Conservation (phyloP, 805 yeast genomes). For the Priceomyces castillae region DNA sequence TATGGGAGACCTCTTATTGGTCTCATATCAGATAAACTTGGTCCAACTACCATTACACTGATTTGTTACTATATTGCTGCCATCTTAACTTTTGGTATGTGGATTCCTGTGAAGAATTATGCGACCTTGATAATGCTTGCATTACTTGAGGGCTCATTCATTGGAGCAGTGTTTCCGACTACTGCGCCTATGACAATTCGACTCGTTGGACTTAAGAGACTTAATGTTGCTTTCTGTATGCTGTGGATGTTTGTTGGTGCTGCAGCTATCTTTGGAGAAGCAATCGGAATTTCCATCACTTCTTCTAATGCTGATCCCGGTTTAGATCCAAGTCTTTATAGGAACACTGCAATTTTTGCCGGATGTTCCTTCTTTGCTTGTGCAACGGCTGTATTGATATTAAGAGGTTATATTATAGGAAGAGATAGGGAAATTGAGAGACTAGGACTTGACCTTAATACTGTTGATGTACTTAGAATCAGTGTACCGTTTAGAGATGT, state of each 20-base stretch:
- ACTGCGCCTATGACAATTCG: conserved; percentile 47
- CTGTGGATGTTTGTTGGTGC: conserved; percentile 48
- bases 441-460: neutral
- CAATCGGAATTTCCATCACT: conserved; percentile 52
- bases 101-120: conserved; percentile 46
- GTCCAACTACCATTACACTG: conserved; percentile 42
- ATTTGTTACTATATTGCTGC: conserved; percentile 16
- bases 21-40: conserved; percentile 42
- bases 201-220: conserved; percentile 47
- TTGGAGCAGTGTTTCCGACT: conserved; percentile 57
- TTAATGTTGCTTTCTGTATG: conserved; percentile 46
- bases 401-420: conserved; percentile 52
- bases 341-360: conserved; percentile 50
- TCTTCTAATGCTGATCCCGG: conserved; percentile 10
- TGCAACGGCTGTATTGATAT: conserved; percentile 32
- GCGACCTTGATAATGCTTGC: conserved; percentile 51
- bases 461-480: neutral
- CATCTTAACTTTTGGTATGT: conserved; percentile 22
- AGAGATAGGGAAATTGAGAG: conserved; percentile 27
- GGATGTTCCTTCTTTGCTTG: conserved; percentile 48
- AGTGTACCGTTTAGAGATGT: neutral
- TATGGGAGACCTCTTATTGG: conserved; percentile 54
- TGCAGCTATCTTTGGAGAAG: conserved; percentile 49
- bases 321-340: conserved; percentile 40
- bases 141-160: conserved; percentile 45